phyloP scores from a whole-genome alignment of 352 stramenopile genomes.

The Phytophthora macrochlamydospora region DNA sequence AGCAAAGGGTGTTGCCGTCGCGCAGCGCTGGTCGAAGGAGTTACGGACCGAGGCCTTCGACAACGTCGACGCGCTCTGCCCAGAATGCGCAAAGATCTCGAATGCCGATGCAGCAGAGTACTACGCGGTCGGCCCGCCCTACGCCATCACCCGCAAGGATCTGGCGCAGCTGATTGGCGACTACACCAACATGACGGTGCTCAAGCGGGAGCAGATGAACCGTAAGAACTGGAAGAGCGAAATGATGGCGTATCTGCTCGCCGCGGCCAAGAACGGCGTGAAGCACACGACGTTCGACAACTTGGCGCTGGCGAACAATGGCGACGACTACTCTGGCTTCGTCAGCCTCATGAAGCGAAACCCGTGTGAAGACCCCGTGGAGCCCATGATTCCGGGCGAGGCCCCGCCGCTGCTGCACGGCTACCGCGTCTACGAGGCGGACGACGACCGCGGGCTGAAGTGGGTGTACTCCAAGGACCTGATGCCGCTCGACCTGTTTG shows the following conservation, averaged over 20 bases:
- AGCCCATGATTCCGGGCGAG: conserved; percentile 50
- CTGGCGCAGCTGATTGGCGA: conserved; percentile 61
- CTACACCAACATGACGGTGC: conserved; percentile 67
- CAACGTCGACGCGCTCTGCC: conserved; percentile 55
- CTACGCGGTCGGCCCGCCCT: conserved; percentile 61
- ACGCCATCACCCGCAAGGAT: conserved; percentile 62
- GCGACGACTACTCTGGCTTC: conserved; percentile 67
- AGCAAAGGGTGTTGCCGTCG: conserved; percentile 46
- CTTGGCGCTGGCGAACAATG: conserved; percentile 56
- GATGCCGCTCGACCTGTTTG: conserved; percentile 74
- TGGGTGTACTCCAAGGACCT: conserved; percentile 74
- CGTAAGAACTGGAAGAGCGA: conserved; percentile 50
- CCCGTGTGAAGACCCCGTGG: conserved; percentile 55
- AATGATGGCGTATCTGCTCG: conserved; percentile 65
- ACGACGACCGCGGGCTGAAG: conserved; percentile 49
- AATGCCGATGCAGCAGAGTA: conserved; percentile 52
- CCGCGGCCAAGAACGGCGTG: conserved; percentile 65
- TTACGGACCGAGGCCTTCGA: conserved; percentile 41
- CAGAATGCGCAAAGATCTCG: conserved; percentile 52
- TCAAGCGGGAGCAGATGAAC: conserved; percentile 43
- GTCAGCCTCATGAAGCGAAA: conserved; percentile 62
- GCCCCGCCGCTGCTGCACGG: conserved; percentile 51
- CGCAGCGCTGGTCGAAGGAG: conserved; percentile 57
- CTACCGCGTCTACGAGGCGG: conserved; percentile 46
- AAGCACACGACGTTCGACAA: conserved; percentile 82